phyloP scores from a whole-genome alignment of 2,329 filamentous ascomycete genomes.

The Diplodia seriata region DNA sequence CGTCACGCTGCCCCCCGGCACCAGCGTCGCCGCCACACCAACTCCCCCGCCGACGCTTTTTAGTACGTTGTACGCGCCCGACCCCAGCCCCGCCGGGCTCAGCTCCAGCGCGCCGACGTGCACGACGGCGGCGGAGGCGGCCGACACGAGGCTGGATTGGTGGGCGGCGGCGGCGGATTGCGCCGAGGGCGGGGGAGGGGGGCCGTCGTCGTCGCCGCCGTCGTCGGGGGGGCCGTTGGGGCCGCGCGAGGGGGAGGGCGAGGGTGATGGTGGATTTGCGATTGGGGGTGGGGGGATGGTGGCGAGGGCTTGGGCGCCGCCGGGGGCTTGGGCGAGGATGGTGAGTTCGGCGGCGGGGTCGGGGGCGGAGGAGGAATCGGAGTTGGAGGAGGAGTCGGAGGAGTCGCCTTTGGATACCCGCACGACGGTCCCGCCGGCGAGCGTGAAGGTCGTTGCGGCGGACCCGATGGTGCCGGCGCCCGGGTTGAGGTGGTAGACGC shows the following conservation, averaged over 20 bases:
- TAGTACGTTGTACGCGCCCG: not conserved
- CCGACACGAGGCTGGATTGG: not conserved
- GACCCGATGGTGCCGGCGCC: no score
- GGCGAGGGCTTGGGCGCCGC: not conserved
- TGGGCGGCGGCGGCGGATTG: no score
- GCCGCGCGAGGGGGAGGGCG: no score
- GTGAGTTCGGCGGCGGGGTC: no score
- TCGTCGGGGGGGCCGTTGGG: no score
- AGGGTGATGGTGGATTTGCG: no score
- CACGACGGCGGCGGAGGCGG: not conserved
- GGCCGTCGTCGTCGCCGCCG: no score
- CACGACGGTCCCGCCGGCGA: not conserved
- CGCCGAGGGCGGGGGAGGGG: no score
- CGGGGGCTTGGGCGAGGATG: not conserved
- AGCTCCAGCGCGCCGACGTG: not conserved
- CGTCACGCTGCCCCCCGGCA: not conserved
- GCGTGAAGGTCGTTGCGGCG: not conserved
- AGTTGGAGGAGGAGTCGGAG: no score
- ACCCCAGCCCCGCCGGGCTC: not conserved
- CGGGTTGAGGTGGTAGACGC: not conserved
- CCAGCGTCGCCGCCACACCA: not conserved
- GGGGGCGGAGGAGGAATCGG: no score
- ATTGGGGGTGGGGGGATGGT: not conserved
- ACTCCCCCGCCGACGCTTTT: not conserved
- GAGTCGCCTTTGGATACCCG: no score